These are phyloP conservation scores for Mycena venus DNA, from an alignment of 768 basidiomycete species.

Conservation along the genomic window DNA sequence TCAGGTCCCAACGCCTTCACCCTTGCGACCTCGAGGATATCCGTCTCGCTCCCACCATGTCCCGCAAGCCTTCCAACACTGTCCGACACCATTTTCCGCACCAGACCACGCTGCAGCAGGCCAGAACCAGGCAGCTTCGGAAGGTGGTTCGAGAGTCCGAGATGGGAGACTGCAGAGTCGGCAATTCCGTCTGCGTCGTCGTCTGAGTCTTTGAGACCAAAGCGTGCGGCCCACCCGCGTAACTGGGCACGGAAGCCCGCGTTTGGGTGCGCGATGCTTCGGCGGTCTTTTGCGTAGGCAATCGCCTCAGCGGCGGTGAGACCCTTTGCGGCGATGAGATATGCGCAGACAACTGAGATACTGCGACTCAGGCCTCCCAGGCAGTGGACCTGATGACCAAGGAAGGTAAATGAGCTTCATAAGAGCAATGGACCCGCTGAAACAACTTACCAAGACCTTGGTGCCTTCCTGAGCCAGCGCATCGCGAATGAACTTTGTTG, in stretches of 20 bases:
- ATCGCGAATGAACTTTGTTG: conserved; percentile 62
- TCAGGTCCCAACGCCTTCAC: conserved; percentile 30
- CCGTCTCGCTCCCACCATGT: conserved; percentile 20
- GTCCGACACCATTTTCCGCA: conserved; percentile 17
- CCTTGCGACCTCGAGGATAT: conserved; percentile 11
- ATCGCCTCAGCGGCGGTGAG: conserved; percentile 59
- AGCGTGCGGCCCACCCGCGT: conserved; percentile 45
- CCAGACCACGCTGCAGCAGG: conserved; percentile 11
- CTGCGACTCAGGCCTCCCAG: conserved; percentile 64
- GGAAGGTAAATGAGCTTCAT: not conserved
- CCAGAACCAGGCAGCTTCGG: conserved; percentile 17
- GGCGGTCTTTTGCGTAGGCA: conserved; percentile 50
- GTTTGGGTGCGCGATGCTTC: conserved; percentile 59
- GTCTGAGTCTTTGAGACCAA: not conserved
- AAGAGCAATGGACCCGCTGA: not conserved
- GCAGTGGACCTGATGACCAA: conserved; percentile 61
- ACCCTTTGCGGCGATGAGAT: conserved; percentile 49
- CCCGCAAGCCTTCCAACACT: conserved; percentile 13
- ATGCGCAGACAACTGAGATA: conserved; percentile 65
- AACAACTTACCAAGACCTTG: conserved; percentile 55
- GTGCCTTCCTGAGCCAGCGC: conserved; percentile 54
- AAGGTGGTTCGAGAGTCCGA: conserved; percentile 8
- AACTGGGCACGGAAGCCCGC: conserved; percentile 58
- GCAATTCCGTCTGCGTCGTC: not conserved
- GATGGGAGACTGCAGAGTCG: not conserved